These are phyloP conservation scores for Helotiales sp. DNA, from an alignment of 2,329 filamentous ascomycete species.

Conservation along the genomic window DNA sequence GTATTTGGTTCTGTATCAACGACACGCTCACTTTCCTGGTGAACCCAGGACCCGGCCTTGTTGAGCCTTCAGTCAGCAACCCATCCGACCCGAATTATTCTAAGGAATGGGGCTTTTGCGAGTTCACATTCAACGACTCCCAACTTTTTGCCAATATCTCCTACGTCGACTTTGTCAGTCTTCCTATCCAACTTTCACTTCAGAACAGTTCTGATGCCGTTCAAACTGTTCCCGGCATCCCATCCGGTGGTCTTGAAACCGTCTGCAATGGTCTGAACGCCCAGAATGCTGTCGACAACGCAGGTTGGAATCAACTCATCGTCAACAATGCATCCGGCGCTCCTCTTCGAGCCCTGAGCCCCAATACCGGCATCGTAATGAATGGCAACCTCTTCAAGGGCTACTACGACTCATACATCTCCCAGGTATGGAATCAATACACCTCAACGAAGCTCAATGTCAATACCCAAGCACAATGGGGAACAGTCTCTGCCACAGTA, in stretches of 20 bases:
- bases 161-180: slow-evolving; percentile 73
- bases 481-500: slow-evolving; percentile 52
- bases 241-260: slow-evolving; percentile 50
- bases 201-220: slow-evolving; percentile 42
- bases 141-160: slow-evolving; percentile 69
- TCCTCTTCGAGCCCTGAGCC: slow-evolving; percentile 44
- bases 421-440: slow-evolving; percentile 44
- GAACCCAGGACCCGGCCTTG: slow-evolving; percentile 67
- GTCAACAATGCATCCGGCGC: slow-evolving; percentile 33
- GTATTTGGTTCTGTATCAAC: slow-evolving; percentile 69
- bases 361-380: slow-evolving; percentile 39
- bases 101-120: slow-evolving; percentile 65
- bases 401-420: slow-evolving; percentile 47
- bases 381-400: slow-evolving; percentile 48
- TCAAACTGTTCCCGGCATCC: slow-evolving; percentile 58
- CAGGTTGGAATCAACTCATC: slow-evolving; percentile 59
- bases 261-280: slow-evolving; percentile 54
- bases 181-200: slow-evolving; percentile 60
- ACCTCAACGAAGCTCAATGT: slow-evolving; percentile 48
- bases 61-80: slow-evolving; percentile 74
- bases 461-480: slow-evolving; percentile 62
- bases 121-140: slow-evolving; percentile 63
- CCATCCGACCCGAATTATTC: slow-evolving; percentile 60
- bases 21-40: slow-evolving; percentile 67
- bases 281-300: slow-evolving; percentile 56